Percentiles rank a stretch among this genome's conserved stretches.
Evolutionary conservation across 2,329 filamentous ascomycete genomes (phyloP).

Genomic region (Aspergillus terreus): DNA sequence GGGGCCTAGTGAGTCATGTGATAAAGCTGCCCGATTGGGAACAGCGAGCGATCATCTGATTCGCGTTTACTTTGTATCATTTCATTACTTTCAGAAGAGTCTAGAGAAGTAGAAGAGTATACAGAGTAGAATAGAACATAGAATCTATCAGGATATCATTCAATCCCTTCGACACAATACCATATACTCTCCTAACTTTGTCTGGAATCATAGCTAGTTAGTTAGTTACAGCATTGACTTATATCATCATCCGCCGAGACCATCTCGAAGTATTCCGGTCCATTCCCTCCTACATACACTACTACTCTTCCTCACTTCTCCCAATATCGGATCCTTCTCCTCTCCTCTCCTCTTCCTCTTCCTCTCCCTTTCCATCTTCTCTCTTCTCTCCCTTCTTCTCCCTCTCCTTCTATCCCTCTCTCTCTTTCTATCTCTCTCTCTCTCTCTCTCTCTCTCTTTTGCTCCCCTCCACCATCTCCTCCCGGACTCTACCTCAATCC

Average conservation of each 20-base stretch:
- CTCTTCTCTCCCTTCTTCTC: constrained; percentile 25
- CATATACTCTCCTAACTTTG: background rate
- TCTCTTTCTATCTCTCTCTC: constrained; percentile 6
- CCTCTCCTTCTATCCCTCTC: constrained; percentile 10
- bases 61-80: constrained; percentile 4
- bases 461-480: constrained; percentile 8
- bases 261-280: background rate
- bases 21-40: constrained; percentile 8
- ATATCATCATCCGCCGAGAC: no score
- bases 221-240: no score
- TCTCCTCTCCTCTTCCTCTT: constrained; percentile 22
- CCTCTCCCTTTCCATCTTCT: constrained; percentile 14
- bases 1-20: constrained; percentile 21
- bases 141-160: background rate
- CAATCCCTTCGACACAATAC: background rate
- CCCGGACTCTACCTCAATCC: no score
- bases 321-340: constrained; percentile 16
- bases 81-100: no score
- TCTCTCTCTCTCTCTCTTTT: constrained; percentile 6
- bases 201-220: no score
- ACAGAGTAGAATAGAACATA: background rate
- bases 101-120: background rate
- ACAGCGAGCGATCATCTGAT: constrained; percentile 16
- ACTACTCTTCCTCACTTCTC: constrained; percentile 17
- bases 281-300: constrained; percentile 10